Evolutionary conservation across 805 yeast species (phyloP), one percentile per base, ranked within the genome.

Genomic region (Candida ponderosae): DNA sequence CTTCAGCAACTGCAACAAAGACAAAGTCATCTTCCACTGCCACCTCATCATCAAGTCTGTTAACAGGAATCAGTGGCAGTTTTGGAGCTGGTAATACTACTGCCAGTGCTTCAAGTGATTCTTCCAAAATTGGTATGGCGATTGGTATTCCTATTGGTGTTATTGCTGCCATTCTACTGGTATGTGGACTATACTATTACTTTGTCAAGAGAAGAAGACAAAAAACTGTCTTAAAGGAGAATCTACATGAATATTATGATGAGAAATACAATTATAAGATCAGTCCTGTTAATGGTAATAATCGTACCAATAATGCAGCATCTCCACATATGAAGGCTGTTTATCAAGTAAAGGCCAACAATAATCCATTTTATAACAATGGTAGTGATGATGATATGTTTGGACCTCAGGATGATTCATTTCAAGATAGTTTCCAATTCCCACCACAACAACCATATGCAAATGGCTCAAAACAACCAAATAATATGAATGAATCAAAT

Each of bases 121-220:
- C 33, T 18, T 16, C 45, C 0, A 50, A 44, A 18, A 40, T 50
- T 19, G 53, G 50, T 1, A 26, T 53, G 1, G 46, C 50, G 18
- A 43, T 53, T 16, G 58, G 56, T 11, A 46, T 53, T 6, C 56
- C 58, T 0, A 36, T 53, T 27, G 54, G 50, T 5, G 45, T 50
- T 8, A 31, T 52, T 21, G 45, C 45, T 6, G n/a, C 35, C 4
- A 34, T 42, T 1, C 29, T 52, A 8, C 8, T 47, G 1, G 21
- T 37, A 0, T 27, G 49, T 5, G 42, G 37, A 0, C 8, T 42
- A 1, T 50, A 47, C 41, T 44, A 36, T 23, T 50, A 41, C 24
- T 10, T 45, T 5, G 39, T 38, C 31, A 20, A 29, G 9, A 46
- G 44, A 35, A 44, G 35, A 11, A 31, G 24, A 15, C 40, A 32